Evolutionary conservation across 768 basidiomycete genomes (phyloP).

Genomic region (Kwoniella bestiolae): DNA sequence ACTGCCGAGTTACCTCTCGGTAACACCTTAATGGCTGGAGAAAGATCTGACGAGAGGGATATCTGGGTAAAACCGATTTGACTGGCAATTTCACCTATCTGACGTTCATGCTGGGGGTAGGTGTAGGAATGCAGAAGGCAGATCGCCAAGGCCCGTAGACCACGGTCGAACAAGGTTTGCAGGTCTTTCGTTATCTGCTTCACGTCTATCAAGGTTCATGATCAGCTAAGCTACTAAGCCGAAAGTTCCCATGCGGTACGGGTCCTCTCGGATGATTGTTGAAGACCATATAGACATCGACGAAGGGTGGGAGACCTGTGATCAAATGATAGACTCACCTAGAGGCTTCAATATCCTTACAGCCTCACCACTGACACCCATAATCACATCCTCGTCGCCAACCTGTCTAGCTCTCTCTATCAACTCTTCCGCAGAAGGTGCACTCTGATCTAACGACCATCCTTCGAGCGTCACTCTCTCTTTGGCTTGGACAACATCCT

Average conservation of each 20-base stretch:
- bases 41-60: constrained; percentile 58
- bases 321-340: constrained; percentile 64
- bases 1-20: constrained; percentile 44
- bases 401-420: constrained; percentile 9
- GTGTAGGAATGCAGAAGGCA: constrained; percentile 60
- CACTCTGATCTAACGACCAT: constrained; percentile 30
- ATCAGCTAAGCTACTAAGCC: not conserved
- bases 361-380: constrained; percentile 66
- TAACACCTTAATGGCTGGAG: constrained; percentile 41
- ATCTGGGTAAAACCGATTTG: constrained; percentile 76
- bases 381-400: constrained; percentile 43
- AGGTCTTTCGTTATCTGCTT: constrained; percentile 65
- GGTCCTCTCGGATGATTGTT: too few relatives aligned
- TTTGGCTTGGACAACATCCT: constrained; percentile 61
- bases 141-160: constrained; percentile 65
- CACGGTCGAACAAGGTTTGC: constrained; percentile 71
- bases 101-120: constrained; percentile 76
- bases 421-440: constrained; percentile 32
- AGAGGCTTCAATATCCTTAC: constrained; percentile 62
- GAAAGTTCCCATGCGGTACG: too few relatives aligned
- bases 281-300: too few relatives aligned
- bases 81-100: constrained; percentile 73
- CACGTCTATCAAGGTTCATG: not conserved
- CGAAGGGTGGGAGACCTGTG: too few relatives aligned
- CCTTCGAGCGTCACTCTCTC: constrained; percentile 47